Evolutionary conservation across 2,329 filamentous ascomycete species (phyloP), one percentile per base, ranked within the genome.

Genomic region (Paecilomyces sp.): DNA sequence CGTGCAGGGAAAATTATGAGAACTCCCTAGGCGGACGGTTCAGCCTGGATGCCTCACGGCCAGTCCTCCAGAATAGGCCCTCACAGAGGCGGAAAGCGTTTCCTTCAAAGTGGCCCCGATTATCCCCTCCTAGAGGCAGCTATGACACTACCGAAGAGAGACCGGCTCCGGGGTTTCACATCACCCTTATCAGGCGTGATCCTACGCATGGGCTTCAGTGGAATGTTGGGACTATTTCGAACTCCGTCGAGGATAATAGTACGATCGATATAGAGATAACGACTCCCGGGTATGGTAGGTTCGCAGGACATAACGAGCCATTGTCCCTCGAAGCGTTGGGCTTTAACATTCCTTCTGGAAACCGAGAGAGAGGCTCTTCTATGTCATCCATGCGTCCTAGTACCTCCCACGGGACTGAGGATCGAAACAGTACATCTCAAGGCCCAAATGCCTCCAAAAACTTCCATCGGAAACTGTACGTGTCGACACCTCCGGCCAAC

Each of bases 181-280:
- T 80, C 54, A 87, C 85, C 0, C 73, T 92, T 13, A 91, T 92
- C 66, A 86, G 89, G n/a, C 84, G 89, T 63, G 87, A 92, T 69
- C 88, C 88, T 1, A 79, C 82, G 24, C 84, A 86, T 8, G 85
- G 85, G 7, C 80, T 80, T 58, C 89, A 92, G 71, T 91, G 88
- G 88, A 92, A 92, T 68, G 82, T 92, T 12, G 89, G 86, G 24
- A 85, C 81, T 58, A 81, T 91, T 55, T 82, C 80, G 51, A 76
- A 73, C 52, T 67, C 69, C 36, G 67, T 62, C 36, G 63, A 66
- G 59, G 71, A 70, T 56, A 66, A 65, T 56, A 67, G 70, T 36
- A 59, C 70, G 2, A 77, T 82, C 58, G 78, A 80, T 47, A 77
- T 88, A 11, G 83, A 86, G 57, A 80, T 88, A 11, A 79, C 76